Evolutionary conservation across 805 yeast species (phyloP), one percentile per base, ranked within the genome.

Genomic region (Lipomyces yamanashiensis): DNA sequence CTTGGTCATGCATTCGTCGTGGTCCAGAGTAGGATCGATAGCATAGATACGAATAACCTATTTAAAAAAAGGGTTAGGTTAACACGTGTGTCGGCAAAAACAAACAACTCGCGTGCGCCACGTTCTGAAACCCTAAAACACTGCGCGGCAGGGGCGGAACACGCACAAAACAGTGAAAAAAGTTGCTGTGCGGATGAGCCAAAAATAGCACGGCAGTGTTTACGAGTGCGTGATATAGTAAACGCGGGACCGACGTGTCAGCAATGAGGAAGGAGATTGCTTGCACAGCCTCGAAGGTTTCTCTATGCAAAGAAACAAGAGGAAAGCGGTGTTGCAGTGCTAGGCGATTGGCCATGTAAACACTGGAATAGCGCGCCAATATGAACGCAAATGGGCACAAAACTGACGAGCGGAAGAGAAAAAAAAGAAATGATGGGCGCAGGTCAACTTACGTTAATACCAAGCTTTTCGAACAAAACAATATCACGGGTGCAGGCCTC

Each of bases 1-100:
- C 80, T 92, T 75, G 0, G 96, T 85, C 98, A 93, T 93, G 73
- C 98, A 93, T 58, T 80, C 82, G 71, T 92, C 96, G 76, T 93
- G 98, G 71, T 91, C 82, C 55, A 91, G 79, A 23, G 84, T 84
- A 2, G 97, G 90, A 71, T 91, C 91, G 48, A 93, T 82, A 0
- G 97, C 89, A 74, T 93, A 93, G 7, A 93, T 89, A 66, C 98
- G 81, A 44, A 93, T 83, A 0, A 97, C 89, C 82, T 77, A 54
- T 40, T 3, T 47, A 39, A 37, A 40, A 28, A 21, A 40, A 39
- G 57, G 57, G 23, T 39, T 15, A 48, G 33, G 48, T 37, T 34
- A 37, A 47, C 28, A 50, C 7, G n/a, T n/a, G n/a, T n/a, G n/a
- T n/a, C n/a, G n/a, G 7, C 45, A 17, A 53, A 23, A 4, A n/a